Conservation (phyloP, 306 rosid species). For the cucumber (Cucumis sativus) region Cucumber_9930_V3 NC_026658.2:19840001-19840500, state of each 20-base stretch:
- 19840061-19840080: no score
- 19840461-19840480: not conserved
- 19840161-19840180: constrained; percentile 20
- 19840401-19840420: constrained; percentile 26
- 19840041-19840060: no score
- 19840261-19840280: constrained; percentile 57
- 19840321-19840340: constrained; percentile 57
- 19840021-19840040: no score
- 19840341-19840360: constrained; percentile 80
- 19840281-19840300: constrained; percentile 56
- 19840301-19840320: constrained; percentile 47
- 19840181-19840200: constrained; percentile 42
- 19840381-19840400: constrained; percentile 54
- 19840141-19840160: no score
- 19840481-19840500: not conserved
- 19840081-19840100: no score
- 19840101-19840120: no score
- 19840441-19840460: not conserved
- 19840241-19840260: constrained; percentile 64
- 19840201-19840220: constrained; percentile 52
- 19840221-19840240: constrained; percentile 45
- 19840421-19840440: not conserved
- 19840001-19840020: no score
- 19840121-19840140: no score
- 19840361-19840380: constrained; percentile 72